These are phyloP conservation scores for Herpetomonas samuelpessoai DNA, from an alignment of 208 protist species.

Conservation along the genomic window DNA sequence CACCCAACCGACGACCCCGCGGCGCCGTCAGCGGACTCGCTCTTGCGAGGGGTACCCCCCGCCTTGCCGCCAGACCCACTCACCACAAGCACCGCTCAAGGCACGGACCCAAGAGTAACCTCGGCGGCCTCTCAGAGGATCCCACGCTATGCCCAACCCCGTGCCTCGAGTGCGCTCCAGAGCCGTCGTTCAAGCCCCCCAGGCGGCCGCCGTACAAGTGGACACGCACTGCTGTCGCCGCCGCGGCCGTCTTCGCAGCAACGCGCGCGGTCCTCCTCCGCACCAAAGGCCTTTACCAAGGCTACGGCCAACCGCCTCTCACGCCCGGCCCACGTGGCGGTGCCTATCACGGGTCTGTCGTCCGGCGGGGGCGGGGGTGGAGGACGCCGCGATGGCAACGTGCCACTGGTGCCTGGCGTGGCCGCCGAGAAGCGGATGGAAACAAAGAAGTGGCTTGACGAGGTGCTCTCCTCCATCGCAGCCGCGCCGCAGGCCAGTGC, in stretches of 20 bases:
- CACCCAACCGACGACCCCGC: no score
- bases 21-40: no score
- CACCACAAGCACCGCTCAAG: no score
- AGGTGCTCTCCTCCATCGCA: conserved; percentile 25
- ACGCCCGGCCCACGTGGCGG: neutral
- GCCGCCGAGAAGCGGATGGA: neutral
- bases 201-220: neutral
- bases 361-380: conserved; percentile 1
- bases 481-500: neutral
- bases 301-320: conserved; percentile 5
- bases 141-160: neutral
- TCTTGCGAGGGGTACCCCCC: no score
- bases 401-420: conserved; percentile 15
- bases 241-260: neutral
- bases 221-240: neutral
- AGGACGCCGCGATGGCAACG: conserved; percentile 2
- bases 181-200: no score
- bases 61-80: no score
- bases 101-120: no score
- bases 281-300: neutral
- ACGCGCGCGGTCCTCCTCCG: neutral
- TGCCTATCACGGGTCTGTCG: neutral
- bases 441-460: conserved; percentile 27
- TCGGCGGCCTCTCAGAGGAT: no score
- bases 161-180: neutral